A percentile compares a stretch with the other conserved stretches of the same genome.
Evolutionary conservation across 2,329 filamentous ascomycete species (phyloP).

Genomic region (Botrytis tulipae): DNA sequence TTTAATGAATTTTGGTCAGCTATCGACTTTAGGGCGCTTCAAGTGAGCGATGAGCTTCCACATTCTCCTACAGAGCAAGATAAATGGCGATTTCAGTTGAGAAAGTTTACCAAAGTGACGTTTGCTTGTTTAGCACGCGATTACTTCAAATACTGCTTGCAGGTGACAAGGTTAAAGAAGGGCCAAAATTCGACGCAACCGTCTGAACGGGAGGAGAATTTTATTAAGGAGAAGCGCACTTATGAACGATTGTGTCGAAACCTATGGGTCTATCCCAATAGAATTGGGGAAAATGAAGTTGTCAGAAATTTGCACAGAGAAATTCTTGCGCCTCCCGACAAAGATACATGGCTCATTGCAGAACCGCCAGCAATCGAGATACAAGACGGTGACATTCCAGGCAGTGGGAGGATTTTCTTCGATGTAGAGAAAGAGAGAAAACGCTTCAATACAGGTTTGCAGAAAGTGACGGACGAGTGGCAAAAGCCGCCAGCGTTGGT

Average conservation of each 20-base stretch:
- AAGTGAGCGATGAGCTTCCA: not conserved
- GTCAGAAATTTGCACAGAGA: not conserved
- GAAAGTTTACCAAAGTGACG: not conserved
- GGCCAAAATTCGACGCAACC: not conserved
- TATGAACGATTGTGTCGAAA: not conserved
- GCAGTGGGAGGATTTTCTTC: not conserved
- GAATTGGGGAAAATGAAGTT: not conserved
- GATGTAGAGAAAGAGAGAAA: not conserved
- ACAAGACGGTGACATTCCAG: not conserved
- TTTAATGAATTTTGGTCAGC: not conserved
- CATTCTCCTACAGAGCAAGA: not conserved
- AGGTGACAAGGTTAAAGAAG: not conserved
- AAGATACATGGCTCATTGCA: not conserved
- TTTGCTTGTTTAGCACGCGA: not conserved
- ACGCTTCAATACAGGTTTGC: not conserved
- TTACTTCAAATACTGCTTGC: not conserved
- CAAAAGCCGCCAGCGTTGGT: not conserved
- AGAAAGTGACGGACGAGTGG: not conserved
- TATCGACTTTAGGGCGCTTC: conserved; percentile 4
- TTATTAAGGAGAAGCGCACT: not conserved
- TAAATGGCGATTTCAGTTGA: not conserved
- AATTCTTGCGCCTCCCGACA: not conserved
- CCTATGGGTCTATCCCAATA: not conserved
- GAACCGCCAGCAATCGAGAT: not conserved
- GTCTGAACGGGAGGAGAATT: not conserved